Conservation (phyloP, 208 protist genomes). For the Zelonia costaricensis region DNA sequence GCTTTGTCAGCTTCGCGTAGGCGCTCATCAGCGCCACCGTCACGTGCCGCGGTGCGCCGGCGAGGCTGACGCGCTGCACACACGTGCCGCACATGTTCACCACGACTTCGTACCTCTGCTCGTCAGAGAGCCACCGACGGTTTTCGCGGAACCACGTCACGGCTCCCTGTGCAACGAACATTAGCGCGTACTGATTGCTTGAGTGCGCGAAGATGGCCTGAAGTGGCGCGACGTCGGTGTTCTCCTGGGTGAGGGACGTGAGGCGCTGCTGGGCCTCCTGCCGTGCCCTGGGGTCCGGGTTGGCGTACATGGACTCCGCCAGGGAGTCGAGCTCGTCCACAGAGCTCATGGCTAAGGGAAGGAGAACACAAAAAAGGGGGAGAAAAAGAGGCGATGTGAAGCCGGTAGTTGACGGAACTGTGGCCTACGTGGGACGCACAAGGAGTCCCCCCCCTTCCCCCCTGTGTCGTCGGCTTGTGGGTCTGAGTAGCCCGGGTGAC, state of each 20-base stretch:
- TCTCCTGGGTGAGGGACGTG: conserved; percentile 52
- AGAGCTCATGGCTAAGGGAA: conserved; percentile 35
- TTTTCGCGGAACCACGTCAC: conserved; percentile 70
- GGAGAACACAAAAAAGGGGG: conserved; percentile 3
- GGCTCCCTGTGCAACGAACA: conserved; percentile 74
- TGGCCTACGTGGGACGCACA: too few relatives aligned
- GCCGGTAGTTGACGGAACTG: neutral
- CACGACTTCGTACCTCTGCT: conserved; percentile 43
- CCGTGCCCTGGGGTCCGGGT: conserved; percentile 42
- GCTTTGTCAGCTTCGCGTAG: conserved; percentile 70
- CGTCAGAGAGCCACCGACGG: conserved; percentile 45
- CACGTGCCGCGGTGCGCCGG: conserved; percentile 67
- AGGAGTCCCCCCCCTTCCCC: too few relatives aligned
- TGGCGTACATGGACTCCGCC: conserved; percentile 74
- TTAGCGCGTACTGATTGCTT: conserved; percentile 75
- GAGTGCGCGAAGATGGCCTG: conserved; percentile 60
- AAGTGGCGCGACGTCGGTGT: conserved; percentile 38
- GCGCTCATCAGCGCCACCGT: conserved; percentile 47
- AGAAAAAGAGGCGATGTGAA: neutral
- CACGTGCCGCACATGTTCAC: conserved; percentile 64
- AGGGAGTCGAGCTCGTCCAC: conserved; percentile 68
- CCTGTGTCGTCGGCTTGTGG: too few relatives aligned
- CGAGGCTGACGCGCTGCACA: conserved; percentile 54
- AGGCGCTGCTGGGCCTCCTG: conserved; percentile 50
- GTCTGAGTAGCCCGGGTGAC: too few relatives aligned